Evolutionary conservation across 2,329 filamentous ascomycete genomes (phyloP).

Genomic region (Monilinia polystroma): DNA sequence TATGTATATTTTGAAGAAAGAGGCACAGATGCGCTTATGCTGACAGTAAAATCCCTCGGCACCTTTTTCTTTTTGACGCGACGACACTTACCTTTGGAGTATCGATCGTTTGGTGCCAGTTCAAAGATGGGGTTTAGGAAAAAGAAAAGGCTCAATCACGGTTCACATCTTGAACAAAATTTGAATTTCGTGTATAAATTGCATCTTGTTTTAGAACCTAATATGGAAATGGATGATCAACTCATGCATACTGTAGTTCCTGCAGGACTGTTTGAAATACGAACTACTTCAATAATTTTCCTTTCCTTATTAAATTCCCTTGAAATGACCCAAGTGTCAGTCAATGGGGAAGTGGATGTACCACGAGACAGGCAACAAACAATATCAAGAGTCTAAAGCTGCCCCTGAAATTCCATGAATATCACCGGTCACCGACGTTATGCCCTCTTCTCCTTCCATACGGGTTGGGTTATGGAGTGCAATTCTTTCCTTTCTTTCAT

Average conservation of each 20-base stretch:
- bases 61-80: neutral
- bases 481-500: neutral
- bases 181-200: neutral
- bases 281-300: neutral
- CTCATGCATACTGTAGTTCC: neutral
- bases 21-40: constrained; percentile 18
- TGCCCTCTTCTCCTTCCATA: neutral
- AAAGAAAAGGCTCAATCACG: constrained; percentile 7
- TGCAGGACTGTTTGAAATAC: neutral
- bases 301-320: neutral
- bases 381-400: no score
- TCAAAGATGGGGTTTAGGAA: constrained; percentile 5
- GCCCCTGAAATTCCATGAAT: constrained; percentile 5
- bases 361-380: neutral
- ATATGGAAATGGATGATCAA: constrained; percentile 1
- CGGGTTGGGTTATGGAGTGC: neutral
- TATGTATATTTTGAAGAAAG: constrained; percentile 7
- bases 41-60: constrained; percentile 1
- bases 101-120: neutral
- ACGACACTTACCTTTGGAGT: constrained; percentile 10
- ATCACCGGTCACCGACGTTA: neutral
- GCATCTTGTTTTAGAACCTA: neutral
- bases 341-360: neutral
- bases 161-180: constrained; percentile 10
- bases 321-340: neutral